phyloP scores from a whole-genome alignment of 441 rosid species.

The Mallotus repandus region DNA sequence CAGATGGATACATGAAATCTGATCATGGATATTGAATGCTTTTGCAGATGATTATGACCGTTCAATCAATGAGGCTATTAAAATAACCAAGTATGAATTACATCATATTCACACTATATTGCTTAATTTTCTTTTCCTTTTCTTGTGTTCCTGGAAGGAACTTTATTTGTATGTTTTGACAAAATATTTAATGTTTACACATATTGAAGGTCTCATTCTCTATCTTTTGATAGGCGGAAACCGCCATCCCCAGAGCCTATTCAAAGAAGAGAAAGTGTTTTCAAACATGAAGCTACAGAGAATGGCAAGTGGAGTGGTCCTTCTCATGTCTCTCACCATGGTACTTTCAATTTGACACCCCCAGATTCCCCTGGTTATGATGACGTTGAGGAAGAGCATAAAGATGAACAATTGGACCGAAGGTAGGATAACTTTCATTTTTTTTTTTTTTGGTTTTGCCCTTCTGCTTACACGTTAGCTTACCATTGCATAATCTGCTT shows the following conservation, averaged over 20 bases:
- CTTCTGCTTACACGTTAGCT: constrained; percentile 10
- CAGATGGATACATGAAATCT: constrained; percentile 5
- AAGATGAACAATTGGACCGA: constrained; percentile 60
- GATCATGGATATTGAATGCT: constrained; percentile 22
- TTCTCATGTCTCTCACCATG: constrained; percentile 45
- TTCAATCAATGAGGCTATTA: constrained; percentile 96
- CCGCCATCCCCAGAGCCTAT: constrained; percentile 83
- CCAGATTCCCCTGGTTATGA: constrained; percentile 66
- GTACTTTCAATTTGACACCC: constrained; percentile 45
- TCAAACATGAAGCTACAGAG: constrained; percentile 58
- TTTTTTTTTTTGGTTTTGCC: neutral
- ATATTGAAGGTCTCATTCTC: constrained; percentile 14
- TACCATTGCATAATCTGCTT: constrained; percentile 19
- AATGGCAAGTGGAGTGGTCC: constrained; percentile 72
- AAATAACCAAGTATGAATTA: constrained; percentile 78
- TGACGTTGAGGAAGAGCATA: constrained; percentile 57
- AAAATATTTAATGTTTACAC: neutral
- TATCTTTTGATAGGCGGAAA: constrained; percentile 53
- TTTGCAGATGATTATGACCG: constrained; percentile 97
- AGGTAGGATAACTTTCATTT: constrained; percentile 42
- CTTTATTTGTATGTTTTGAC: neutral
- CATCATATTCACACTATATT: neutral
- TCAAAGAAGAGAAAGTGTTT: constrained; percentile 57
- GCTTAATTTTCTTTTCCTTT: neutral
- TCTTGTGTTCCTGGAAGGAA: neutral